These are phyloP conservation scores for Thuidium tamariscinum DNA, from an alignment of 225 moss, liverwort and hornwort species.

Conservation along the genomic window DNA sequence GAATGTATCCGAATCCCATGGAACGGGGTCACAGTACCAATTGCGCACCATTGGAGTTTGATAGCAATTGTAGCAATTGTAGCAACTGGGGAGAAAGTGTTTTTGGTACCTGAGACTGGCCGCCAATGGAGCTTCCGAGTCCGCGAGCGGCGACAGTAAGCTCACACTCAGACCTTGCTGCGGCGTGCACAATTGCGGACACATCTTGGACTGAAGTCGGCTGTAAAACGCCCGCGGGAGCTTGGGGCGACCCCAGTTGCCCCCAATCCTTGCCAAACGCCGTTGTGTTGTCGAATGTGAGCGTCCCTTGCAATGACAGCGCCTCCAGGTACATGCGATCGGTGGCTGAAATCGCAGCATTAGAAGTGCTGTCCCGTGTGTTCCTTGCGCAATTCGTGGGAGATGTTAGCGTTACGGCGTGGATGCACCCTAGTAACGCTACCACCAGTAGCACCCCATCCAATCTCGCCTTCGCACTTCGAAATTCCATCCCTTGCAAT, in stretches of 20 bases:
- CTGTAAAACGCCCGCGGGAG: constrained; percentile 15
- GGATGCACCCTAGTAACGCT: constrained; percentile 15
- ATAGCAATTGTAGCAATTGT: not conserved
- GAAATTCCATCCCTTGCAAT: not conserved
- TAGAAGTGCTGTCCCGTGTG: not conserved
- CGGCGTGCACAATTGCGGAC: constrained; percentile 7
- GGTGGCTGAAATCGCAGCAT: not conserved
- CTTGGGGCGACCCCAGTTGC: not conserved
- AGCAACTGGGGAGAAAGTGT: not conserved
- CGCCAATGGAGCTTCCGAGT: constrained; percentile 21
- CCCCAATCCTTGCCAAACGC: constrained; percentile 53
- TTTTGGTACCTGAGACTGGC: constrained; percentile 31
- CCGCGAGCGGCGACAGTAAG: constrained; percentile 42
- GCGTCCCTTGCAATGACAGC: constrained; percentile 5
- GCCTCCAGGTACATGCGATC: constrained; percentile 11
- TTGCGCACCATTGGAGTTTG: no score
- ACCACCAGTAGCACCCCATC: constrained; percentile 1
- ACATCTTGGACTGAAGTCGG: constrained; percentile 18
- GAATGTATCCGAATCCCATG: not conserved
- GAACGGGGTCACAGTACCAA: not conserved
- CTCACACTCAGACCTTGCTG: constrained; percentile 3
- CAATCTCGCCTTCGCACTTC: not conserved
- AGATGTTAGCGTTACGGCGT: not conserved
- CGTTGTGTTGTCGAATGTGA: constrained; percentile 25
- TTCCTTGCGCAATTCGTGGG: not conserved